Percentiles rank a stretch among this genome's conserved stretches.
Evolutionary conservation across 805 yeast genomes (phyloP).

Genomic region (Saccharomycopsis synnaedendra): DNA sequence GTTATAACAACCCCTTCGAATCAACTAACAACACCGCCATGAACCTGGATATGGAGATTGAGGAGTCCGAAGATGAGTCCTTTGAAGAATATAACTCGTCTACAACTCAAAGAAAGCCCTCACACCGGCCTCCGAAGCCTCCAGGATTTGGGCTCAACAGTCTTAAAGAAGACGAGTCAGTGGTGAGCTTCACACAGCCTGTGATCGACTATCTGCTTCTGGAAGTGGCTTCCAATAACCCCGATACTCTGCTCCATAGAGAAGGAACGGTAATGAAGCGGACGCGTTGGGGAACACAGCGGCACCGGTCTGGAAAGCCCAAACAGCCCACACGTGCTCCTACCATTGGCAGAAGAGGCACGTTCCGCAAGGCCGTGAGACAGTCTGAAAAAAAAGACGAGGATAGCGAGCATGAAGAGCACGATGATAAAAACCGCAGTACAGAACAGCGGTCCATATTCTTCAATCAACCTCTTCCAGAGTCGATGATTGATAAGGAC

Average conservation of each 20-base stretch:
- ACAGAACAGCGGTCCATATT: constrained; percentile 38
- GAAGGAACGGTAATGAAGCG: constrained; percentile 52
- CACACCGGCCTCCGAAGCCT: background rate
- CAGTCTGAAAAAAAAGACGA: constrained; percentile 19
- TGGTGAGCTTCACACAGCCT: background rate
- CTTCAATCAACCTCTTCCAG: constrained; percentile 52
- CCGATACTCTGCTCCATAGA: constrained; percentile 23
- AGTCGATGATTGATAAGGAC: constrained; percentile 43
- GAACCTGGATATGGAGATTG: background rate
- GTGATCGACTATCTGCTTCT: constrained; percentile 5
- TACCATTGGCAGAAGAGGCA: constrained; percentile 10
- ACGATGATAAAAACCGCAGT: constrained; percentile 25
- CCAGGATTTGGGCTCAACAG: background rate
- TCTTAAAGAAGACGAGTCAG: constrained; percentile 10
- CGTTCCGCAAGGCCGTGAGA: constrained; percentile 6
- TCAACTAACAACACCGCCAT: background rate
- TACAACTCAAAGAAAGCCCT: background rate
- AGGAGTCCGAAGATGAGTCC: background rate
- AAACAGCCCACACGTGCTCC: constrained; percentile 35
- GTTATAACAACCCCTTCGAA: constrained; percentile 14
- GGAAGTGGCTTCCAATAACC: constrained; percentile 9
- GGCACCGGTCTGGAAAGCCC: constrained; percentile 64
- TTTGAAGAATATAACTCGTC: background rate
- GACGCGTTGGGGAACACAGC: constrained; percentile 85
- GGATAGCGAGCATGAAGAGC: constrained; percentile 25